These are phyloP conservation scores for Candolleomyces aberdarensis DNA, from an alignment of 768 basidiomycete genomes.

Conservation along the genomic window DNA sequence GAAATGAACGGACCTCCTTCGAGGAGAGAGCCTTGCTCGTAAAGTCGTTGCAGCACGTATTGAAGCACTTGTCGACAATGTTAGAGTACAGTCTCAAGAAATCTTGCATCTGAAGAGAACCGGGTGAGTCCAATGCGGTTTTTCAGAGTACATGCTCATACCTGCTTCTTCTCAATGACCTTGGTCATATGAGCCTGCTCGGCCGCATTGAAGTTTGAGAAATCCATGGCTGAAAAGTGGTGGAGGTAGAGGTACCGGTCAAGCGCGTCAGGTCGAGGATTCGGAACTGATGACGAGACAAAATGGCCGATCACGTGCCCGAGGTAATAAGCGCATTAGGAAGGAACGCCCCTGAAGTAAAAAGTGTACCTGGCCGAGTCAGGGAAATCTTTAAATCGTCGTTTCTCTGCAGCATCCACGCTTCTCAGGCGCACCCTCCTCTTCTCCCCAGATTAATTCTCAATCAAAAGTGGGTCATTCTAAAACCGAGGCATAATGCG, in stretches of 20 bases:
- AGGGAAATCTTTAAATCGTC: not conserved
- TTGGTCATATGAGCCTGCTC: slow-evolving; percentile 97
- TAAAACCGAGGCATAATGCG: not conserved
- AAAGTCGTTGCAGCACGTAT: slow-evolving; percentile 92
- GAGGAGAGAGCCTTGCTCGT: slow-evolving; percentile 90
- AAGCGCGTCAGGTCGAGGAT: slow-evolving; percentile 7
- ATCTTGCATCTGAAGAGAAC: slow-evolving; percentile 83
- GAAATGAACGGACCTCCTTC: slow-evolving; percentile 69
- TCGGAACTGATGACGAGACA: slow-evolving; percentile 4
- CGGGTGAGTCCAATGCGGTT: not conserved
- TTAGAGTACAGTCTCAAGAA: slow-evolving; percentile 93
- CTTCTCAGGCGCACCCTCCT: not conserved
- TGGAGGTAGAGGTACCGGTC: slow-evolving; percentile 13
- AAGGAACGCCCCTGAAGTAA: not conserved
- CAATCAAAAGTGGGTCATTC: not conserved
- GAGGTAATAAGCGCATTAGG: not conserved
- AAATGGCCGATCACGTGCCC: not conserved
- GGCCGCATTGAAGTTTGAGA: slow-evolving; percentile 82
- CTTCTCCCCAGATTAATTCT: not conserved
- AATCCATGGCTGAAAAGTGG: slow-evolving; percentile 62
- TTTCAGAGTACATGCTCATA: slow-evolving; percentile 23
- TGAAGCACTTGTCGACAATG: slow-evolving; percentile 96
- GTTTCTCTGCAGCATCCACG: not conserved
- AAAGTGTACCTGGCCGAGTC: slow-evolving; percentile 1
- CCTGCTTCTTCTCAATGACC: slow-evolving; percentile 97